phyloP scores from a whole-genome alignment of 768 basidiomycete genomes.

The Leucosporidium creatinivorum region DNA sequence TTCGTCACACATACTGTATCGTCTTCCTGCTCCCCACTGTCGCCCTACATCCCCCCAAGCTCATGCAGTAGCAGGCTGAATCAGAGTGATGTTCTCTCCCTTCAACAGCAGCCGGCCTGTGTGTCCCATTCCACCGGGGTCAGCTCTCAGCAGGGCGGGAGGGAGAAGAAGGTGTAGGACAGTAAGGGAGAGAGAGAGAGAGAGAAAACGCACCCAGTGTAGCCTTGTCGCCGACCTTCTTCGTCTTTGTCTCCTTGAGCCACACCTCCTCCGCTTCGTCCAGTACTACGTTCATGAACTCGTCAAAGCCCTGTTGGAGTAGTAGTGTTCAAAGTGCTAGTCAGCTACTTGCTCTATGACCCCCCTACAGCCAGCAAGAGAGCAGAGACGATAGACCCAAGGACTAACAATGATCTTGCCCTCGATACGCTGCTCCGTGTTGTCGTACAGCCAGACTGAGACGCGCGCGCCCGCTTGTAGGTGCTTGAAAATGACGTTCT shows the following conservation, averaged over 20 bases:
- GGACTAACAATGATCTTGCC: conserved; percentile 84
- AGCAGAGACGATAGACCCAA: neutral
- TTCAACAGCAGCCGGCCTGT: conserved; percentile 90
- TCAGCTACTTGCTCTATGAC: conserved; percentile 1
- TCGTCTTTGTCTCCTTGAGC: conserved; percentile 49
- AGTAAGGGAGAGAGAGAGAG: neutral
- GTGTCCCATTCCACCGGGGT: no score
- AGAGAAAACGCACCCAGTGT: conserved; percentile 60
- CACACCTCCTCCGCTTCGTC: conserved; percentile 90
- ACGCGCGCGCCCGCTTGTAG: conserved; percentile 55
- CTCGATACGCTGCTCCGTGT: conserved; percentile 92
- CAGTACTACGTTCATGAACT: conserved; percentile 97
- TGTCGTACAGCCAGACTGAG: conserved; percentile 88
- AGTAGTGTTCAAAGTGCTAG: no score
- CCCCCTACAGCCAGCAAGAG: no score
- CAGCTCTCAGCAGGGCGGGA: neutral
- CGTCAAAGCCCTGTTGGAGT: conserved; percentile 99
- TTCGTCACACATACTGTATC: neutral
- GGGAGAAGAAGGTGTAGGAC: neutral
- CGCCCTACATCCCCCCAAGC: neutral
- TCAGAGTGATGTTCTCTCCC: conserved; percentile 97
- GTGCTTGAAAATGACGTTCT: conserved; percentile 99
- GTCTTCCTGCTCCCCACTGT: neutral
- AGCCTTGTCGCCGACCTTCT: conserved; percentile 74
- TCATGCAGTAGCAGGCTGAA: conserved; percentile 52